Conservation (phyloP, 1,284 basidiomycete genomes). For the Fomitiporia mediterranea region DNA sequence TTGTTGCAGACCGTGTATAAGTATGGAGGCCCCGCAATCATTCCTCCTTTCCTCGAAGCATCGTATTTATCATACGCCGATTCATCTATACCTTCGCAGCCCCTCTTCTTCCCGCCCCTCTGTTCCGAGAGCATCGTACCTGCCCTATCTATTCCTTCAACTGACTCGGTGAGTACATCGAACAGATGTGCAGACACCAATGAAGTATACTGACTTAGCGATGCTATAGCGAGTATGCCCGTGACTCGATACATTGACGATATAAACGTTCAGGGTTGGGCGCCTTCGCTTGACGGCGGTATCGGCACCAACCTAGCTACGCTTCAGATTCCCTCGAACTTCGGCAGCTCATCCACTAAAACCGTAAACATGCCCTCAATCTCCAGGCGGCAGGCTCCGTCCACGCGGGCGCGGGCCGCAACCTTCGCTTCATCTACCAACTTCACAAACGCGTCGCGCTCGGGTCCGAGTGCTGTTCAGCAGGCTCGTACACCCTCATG, state of each 20-base stretch:
- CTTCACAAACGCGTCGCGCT: neutral
- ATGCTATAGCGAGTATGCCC: neutral
- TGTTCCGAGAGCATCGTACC: neutral
- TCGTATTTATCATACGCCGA: neutral
- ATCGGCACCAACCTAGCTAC: neutral
- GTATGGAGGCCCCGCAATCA: neutral
- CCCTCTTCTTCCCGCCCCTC: neutral
- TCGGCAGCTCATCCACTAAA: neutral
- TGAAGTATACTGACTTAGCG: neutral
- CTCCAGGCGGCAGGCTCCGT: constrained; percentile 12
- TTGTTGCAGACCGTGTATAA: neutral
- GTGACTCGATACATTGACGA: neutral
- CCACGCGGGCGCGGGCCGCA: neutral
- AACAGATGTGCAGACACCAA: neutral
- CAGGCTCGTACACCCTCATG: neutral
- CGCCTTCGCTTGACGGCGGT: constrained; percentile 1
- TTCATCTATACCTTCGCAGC: neutral
- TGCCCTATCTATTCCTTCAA: neutral
- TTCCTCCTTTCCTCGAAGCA: neutral
- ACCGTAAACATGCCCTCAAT: neutral
- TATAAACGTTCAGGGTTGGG: constrained; percentile 16
- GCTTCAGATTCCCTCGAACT: constrained; percentile 1
- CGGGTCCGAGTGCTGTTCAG: neutral
- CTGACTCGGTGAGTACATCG: neutral
- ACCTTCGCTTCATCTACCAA: neutral